A percentile compares a stretch with the other conserved stretches of the same genome.
These are phyloP conservation scores for Blastobotrys chiropterorum DNA, from an alignment of 805 yeast species.

Conservation along the genomic window DNA sequence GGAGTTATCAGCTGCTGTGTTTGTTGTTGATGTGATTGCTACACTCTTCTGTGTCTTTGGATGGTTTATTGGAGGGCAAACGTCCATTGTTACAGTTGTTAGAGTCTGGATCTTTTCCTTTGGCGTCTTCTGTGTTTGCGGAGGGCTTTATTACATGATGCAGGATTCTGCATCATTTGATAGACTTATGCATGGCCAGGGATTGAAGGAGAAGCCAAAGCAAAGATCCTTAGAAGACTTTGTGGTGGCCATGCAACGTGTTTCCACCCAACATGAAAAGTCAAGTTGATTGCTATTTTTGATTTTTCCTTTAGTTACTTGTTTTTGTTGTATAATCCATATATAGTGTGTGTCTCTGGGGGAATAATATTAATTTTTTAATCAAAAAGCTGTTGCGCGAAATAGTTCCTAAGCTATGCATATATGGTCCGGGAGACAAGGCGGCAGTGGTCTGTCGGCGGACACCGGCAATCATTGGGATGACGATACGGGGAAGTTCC, in stretches of 20 bases:
- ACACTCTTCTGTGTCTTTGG: slow-evolving; percentile 91
- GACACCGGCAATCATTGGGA: no score
- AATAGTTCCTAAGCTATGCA: background rate
- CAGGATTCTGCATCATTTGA: slow-evolving; percentile 47
- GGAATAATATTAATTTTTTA: background rate
- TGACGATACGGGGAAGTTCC: background rate
- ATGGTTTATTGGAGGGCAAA: slow-evolving; percentile 98
- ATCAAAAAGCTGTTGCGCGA: background rate
- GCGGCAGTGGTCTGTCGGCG: no score
- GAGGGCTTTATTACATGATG: slow-evolving; percentile 95
- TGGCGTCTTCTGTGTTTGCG: slow-evolving; percentile 94
- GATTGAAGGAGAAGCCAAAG: slow-evolving; percentile 34
- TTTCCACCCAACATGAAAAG: slow-evolving; percentile 61
- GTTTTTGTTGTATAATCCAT: background rate
- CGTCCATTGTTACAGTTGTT: slow-evolving; percentile 89
- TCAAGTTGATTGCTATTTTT: slow-evolving; percentile 27
- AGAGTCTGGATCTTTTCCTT: slow-evolving; percentile 94
- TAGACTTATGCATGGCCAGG: slow-evolving; percentile 51
- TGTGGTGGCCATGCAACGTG: slow-evolving; percentile 59
- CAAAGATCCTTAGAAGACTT: slow-evolving; percentile 55
- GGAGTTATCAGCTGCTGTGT: slow-evolving; percentile 94
- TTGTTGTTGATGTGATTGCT: slow-evolving; percentile 83
- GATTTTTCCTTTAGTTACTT: slow-evolving; percentile 1
- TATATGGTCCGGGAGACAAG: no score
- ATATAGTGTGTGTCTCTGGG: no score